Evolutionary conservation across 2,329 filamentous ascomycete genomes (phyloP).

Genomic region (Xylariaceae sp.): DNA sequence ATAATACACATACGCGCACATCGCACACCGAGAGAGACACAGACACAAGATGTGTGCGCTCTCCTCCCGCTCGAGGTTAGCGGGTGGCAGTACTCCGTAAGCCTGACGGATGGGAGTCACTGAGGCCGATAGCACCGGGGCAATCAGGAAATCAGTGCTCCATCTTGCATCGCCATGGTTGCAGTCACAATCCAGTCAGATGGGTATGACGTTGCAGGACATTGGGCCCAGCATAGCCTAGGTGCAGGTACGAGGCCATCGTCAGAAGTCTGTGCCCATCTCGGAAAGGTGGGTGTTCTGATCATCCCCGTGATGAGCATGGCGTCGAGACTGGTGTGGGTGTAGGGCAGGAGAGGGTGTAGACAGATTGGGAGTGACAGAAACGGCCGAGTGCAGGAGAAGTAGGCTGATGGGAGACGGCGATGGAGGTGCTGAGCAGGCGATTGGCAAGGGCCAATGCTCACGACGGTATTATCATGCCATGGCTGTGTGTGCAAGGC

Average conservation of each 20-base stretch:
- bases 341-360: neutral
- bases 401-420: neutral
- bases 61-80: neutral
- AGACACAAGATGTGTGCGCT: neutral
- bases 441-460: neutral
- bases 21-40: neutral
- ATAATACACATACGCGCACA: neutral
- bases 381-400: constrained; percentile 1
- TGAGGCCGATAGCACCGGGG: neutral
- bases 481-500: neutral
- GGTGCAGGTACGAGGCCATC: constrained; percentile 18
- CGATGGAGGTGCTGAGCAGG: neutral
- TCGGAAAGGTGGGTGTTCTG: neutral
- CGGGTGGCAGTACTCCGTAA: neutral
- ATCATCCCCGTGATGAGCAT: constrained; percentile 2
- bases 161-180: constrained; percentile 12
- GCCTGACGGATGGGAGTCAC: neutral
- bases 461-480: neutral
- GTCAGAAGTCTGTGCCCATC: neutral
- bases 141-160: constrained; percentile 2
- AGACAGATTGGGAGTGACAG: neutral
- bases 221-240: constrained; percentile 10
- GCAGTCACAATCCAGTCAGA: constrained; percentile 14
- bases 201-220: constrained; percentile 17
- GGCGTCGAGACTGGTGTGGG: neutral